Conservation (phyloP, 768 basidiomycete species). For the Russula brevipes region DNA sequence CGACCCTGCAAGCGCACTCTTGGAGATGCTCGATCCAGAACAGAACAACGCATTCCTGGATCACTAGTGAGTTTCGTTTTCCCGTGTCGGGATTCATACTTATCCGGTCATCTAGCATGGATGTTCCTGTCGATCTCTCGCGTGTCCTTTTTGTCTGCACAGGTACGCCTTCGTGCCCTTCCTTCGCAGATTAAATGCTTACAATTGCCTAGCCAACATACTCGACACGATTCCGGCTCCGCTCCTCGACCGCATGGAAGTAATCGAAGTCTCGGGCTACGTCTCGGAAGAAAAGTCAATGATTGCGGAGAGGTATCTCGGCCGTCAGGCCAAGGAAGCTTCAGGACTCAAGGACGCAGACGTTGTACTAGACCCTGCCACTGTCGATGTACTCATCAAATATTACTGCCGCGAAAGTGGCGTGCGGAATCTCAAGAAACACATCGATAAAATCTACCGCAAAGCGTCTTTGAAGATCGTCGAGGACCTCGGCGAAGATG, state of each 20-base stretch:
- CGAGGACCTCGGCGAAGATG: slow-evolving; percentile 81
- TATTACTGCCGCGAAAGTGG: slow-evolving; percentile 98
- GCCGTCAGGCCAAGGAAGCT: slow-evolving; percentile 89
- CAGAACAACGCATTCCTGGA: slow-evolving; percentile 94
- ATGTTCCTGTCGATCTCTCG: slow-evolving; percentile 94
- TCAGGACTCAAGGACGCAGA: slow-evolving; percentile 83
- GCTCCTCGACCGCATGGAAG: slow-evolving; percentile 93
- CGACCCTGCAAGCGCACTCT: slow-evolving; percentile 83
- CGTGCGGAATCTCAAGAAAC: slow-evolving; percentile 94
- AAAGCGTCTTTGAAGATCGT: slow-evolving; percentile 93
- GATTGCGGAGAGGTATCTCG: slow-evolving; percentile 84
- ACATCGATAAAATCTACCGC: slow-evolving; percentile 98
- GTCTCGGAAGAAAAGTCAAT: slow-evolving; percentile 89
- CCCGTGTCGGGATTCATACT: neutral
- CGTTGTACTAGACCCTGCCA: slow-evolving; percentile 66
- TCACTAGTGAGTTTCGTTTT: slow-evolving; percentile 65
- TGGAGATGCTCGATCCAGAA: slow-evolving; percentile 94
- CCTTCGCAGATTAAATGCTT: neutral
- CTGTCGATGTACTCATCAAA: slow-evolving; percentile 87
- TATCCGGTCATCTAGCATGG: slow-evolving; percentile 57
- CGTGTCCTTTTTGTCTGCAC: slow-evolving; percentile 98
- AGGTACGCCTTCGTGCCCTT: slow-evolving; percentile 32
- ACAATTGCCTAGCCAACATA: slow-evolving; percentile 57
- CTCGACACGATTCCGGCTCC: slow-evolving; percentile 93
- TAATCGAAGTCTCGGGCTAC: slow-evolving; percentile 90